Evolutionary conservation across 139 green algal species (phyloP).

Genomic region (Coelastrella sp.): DNA sequence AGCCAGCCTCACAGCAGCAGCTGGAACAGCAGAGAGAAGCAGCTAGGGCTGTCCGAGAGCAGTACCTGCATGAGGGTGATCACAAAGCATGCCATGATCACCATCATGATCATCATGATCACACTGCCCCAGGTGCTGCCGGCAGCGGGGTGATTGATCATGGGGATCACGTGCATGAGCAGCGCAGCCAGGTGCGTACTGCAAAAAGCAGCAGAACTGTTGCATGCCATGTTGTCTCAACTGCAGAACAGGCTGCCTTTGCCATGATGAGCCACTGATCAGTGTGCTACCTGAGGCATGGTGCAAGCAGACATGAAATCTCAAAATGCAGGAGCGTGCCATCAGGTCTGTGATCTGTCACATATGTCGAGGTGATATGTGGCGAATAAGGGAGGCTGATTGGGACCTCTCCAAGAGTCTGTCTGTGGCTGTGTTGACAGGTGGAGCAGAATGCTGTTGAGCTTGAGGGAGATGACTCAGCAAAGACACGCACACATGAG

Average conservation of each 20-base stretch:
- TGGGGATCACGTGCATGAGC: conserved; percentile 60
- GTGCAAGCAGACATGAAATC: too few species aligned
- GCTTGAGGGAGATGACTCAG: neutral
- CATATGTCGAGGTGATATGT: too few species aligned
- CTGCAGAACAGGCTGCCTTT: neutral
- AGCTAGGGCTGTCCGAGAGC: neutral
- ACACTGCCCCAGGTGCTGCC: too few species aligned
- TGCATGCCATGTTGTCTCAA: neutral
- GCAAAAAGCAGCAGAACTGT: neutral
- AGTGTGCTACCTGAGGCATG: too few species aligned
- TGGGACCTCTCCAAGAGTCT: too few species aligned
- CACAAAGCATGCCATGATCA: conserved; percentile 26
- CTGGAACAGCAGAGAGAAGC: conserved; percentile 42
- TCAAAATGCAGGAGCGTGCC: too few species aligned
- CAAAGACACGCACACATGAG: neutral
- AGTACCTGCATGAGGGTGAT: neutral
- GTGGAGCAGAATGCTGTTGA: conserved; percentile 25
- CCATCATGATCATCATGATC: conserved; percentile 34
- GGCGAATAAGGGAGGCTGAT: too few species aligned
- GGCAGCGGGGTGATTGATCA: conserved; percentile 42
- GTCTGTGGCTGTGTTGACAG: neutral
- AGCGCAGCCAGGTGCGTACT: neutral
- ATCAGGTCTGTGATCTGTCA: too few species aligned
- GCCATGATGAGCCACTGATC: too few species aligned
- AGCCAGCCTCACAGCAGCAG: conserved; percentile 47